These are phyloP conservation scores for Neofusicoccum umdonicola DNA, from an alignment of 2,329 filamentous ascomycete species.

Conservation along the genomic window DNA sequence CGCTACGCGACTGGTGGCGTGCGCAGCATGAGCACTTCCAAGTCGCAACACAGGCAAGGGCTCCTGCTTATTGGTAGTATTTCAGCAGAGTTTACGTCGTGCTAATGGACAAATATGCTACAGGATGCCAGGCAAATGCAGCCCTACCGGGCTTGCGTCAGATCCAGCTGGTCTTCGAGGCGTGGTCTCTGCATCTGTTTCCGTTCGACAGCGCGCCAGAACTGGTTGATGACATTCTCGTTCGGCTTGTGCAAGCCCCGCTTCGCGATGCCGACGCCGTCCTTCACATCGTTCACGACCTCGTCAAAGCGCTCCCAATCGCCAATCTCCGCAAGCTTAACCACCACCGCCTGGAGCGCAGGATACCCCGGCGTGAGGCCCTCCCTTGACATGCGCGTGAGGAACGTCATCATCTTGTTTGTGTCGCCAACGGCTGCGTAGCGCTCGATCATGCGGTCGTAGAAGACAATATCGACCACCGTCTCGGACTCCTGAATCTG, in stretches of 20 bases:
- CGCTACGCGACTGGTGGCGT: not conserved
- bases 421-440: conserved; percentile 58
- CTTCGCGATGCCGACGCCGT: not conserved
- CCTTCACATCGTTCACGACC: not conserved
- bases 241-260: not conserved
- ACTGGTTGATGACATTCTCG: not conserved
- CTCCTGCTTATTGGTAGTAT: not conserved
- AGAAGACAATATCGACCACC: conserved; percentile 58
- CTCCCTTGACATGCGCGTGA: conserved; percentile 38
- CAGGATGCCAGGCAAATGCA: not conserved
- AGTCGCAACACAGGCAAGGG: not conserved
- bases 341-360: conserved; percentile 39
- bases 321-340: conserved; percentile 36
- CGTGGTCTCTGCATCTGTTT: not conserved
- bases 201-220: not conserved
- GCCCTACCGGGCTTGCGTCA: not conserved
- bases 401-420: conserved; percentile 42
- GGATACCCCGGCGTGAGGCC: conserved; percentile 44
- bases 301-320: conserved; percentile 24
- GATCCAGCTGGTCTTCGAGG: not conserved
- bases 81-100: not conserved
- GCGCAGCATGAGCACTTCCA: not conserved
- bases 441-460: conserved; percentile 68
- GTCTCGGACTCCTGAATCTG: conserved; percentile 38
- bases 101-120: not conserved